A percentile compares a stretch with the other conserved stretches of the same genome.
Evolutionary conservation across 257 asterid species (phyloP).

Genomic region (Petunia secreta): DNA sequence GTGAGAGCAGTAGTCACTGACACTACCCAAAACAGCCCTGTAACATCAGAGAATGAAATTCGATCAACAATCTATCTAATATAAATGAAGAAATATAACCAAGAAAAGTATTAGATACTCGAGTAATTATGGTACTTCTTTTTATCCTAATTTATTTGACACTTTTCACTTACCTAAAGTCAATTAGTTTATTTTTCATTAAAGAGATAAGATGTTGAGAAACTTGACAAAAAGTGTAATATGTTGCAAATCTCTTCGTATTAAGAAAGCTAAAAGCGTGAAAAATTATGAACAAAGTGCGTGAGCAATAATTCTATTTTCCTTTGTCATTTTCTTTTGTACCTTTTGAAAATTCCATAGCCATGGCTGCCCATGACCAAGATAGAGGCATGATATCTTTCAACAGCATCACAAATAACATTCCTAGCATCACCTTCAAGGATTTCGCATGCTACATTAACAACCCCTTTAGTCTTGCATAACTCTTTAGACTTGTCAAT

Average conservation of each 20-base stretch:
- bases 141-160: too few relatives aligned
- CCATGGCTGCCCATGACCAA: slow-evolving; percentile 74
- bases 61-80: background rate
- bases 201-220: too few relatives aligned
- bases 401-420: slow-evolving; percentile 60
- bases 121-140: background rate
- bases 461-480: slow-evolving; percentile 18
- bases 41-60: background rate
- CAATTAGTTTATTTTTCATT: too few relatives aligned
- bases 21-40: slow-evolving; percentile 60
- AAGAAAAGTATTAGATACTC: background rate
- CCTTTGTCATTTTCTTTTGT: background rate
- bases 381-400: slow-evolving; percentile 58
- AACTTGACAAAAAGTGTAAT: background rate
- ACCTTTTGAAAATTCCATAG: slow-evolving; percentile 79
- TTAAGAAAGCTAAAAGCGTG: too few relatives aligned
- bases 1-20: slow-evolving; percentile 62
- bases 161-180: too few relatives aligned
- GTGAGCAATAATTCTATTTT: background rate
- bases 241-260: too few relatives aligned
- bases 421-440: slow-evolving; percentile 64
- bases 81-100: background rate
- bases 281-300: too few relatives aligned
- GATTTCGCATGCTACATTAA: background rate
- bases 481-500: slow-evolving; percentile 21